These are phyloP conservation scores for Pluteus cervinus DNA, from an alignment of 768 basidiomycete genomes.

Conservation along the genomic window DNA sequence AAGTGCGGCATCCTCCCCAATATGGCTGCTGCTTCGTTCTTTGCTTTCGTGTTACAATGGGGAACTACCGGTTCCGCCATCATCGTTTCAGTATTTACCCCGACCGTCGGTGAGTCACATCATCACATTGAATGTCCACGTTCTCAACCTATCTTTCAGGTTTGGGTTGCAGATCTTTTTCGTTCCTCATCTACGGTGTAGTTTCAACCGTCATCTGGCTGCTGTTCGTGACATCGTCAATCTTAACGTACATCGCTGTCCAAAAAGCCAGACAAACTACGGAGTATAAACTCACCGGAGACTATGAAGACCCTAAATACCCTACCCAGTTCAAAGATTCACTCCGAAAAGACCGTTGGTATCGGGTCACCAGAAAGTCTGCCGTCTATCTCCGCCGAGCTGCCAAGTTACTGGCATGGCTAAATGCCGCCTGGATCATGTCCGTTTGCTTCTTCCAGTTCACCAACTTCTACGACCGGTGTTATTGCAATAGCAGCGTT, in stretches of 20 bases:
- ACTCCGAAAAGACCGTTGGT: no score
- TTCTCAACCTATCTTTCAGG: conserved; percentile 12
- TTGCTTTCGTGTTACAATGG: conserved; percentile 22
- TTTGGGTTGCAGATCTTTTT: conserved; percentile 26
- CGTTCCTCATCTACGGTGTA: conserved; percentile 23
- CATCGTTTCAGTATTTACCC: conserved; percentile 19
- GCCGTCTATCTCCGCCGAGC: conserved; percentile 22
- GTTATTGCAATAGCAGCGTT: conserved; percentile 30
- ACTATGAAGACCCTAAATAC: no score
- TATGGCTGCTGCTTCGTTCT: conserved; percentile 9
- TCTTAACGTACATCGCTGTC: conserved; percentile 11
- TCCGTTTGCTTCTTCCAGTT: conserved; percentile 25
- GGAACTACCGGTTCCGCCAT: conserved; percentile 21
- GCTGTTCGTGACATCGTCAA: conserved; percentile 21
- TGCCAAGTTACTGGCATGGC: conserved; percentile 21
- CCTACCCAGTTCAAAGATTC: no score
- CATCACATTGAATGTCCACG: background rate
- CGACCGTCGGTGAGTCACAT: conserved; percentile 15
- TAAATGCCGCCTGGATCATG: conserved; percentile 27
- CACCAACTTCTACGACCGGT: conserved; percentile 24
- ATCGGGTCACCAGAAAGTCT: conserved; percentile 7
- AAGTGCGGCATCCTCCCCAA: conserved; percentile 11
- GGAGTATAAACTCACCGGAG: conserved; percentile 11
- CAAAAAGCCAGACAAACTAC: background rate
- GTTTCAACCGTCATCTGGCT: conserved; percentile 27